Conservation (phyloP, 2,329 filamentous ascomycete genomes). For the Cercospora nicotianae region DNA sequence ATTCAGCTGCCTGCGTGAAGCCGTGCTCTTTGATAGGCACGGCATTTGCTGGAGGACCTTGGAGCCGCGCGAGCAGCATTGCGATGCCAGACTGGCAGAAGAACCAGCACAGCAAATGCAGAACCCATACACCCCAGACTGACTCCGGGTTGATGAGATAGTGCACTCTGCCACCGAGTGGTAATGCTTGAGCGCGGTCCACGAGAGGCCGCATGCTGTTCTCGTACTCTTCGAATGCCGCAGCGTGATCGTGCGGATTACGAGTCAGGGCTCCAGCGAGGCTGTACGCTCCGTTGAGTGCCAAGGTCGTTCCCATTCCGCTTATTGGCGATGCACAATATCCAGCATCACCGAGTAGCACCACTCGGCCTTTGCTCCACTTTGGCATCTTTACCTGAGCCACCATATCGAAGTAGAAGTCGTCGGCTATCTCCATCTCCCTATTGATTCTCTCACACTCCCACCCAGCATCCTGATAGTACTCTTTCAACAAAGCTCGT, state of each 20-base stretch:
- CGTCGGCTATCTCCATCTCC: slow-evolving; percentile 34
- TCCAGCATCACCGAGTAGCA: slow-evolving; percentile 36
- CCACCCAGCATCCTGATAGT: slow-evolving; percentile 35
- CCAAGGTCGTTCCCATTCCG: slow-evolving; percentile 41
- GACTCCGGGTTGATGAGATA: slow-evolving; percentile 32
- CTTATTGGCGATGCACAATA: slow-evolving; percentile 37
- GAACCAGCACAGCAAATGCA: slow-evolving; percentile 21
- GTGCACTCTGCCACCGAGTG: slow-evolving; percentile 26
- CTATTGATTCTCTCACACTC: slow-evolving; percentile 30
- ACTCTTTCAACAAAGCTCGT: slow-evolving; percentile 33
- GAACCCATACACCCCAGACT: slow-evolving; percentile 24
- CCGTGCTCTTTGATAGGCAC: slow-evolving; percentile 35
- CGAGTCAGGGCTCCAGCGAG: slow-evolving; percentile 35
- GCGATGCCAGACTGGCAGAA: slow-evolving; percentile 20
- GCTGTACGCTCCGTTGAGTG: slow-evolving; percentile 38
- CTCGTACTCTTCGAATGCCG: slow-evolving; percentile 33
- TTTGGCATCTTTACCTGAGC: slow-evolving; percentile 36
- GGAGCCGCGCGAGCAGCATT: slow-evolving; percentile 22
- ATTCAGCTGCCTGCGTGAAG: slow-evolving; percentile 27
- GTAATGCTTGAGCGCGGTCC: slow-evolving; percentile 31
- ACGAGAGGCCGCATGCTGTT: slow-evolving; percentile 30
- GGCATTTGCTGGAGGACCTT: slow-evolving; percentile 29
- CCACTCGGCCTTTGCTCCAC: slow-evolving; percentile 36
- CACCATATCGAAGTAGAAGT: slow-evolving; percentile 39
- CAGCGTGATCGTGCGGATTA: slow-evolving; percentile 23